These are phyloP conservation scores for Oryza punctata DNA, from an alignment of 176 grass and related monocot species.

Conservation along the genomic window DNA sequence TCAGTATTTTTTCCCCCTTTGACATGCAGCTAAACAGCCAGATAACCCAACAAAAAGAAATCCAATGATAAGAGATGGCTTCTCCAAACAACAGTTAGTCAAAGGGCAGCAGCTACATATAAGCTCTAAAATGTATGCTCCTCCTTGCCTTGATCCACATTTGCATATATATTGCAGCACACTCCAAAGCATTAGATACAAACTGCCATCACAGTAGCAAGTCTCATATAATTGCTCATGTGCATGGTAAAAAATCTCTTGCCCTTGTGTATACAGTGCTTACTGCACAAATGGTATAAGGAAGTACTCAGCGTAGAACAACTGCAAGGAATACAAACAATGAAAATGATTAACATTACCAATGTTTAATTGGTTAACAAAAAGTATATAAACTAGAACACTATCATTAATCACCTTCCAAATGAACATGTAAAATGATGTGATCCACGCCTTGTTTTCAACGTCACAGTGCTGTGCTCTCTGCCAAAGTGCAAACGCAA, in stretches of 20 bases:
- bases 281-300: slow-evolving; percentile 75
- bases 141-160: not conserved
- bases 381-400: slow-evolving; percentile 8
- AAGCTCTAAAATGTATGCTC: not conserved
- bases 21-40: not conserved
- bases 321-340: slow-evolving; percentile 43
- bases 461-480: slow-evolving; percentile 43
- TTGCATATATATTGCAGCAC: not conserved
- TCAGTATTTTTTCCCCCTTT: too few species aligned
- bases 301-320: slow-evolving; percentile 84
- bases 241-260: not conserved
- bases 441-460: slow-evolving; percentile 45
- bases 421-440: slow-evolving; percentile 95
- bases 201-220: not conserved
- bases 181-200: not conserved
- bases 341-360: not conserved
- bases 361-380: not conserved
- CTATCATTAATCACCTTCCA: slow-evolving; percentile 61
- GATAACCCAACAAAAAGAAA: not conserved
- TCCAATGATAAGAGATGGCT: not conserved
- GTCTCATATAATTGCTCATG: not conserved
- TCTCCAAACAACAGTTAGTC: not conserved
- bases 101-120: too few species aligned
- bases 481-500: slow-evolving; percentile 57
- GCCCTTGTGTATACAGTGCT: slow-evolving; percentile 11